A percentile compares a stretch with the other conserved stretches of the same genome.
phyloP scores from a whole-genome alignment of 768 basidiomycete species.

The Tricholoma bakamatsutake region DNA sequence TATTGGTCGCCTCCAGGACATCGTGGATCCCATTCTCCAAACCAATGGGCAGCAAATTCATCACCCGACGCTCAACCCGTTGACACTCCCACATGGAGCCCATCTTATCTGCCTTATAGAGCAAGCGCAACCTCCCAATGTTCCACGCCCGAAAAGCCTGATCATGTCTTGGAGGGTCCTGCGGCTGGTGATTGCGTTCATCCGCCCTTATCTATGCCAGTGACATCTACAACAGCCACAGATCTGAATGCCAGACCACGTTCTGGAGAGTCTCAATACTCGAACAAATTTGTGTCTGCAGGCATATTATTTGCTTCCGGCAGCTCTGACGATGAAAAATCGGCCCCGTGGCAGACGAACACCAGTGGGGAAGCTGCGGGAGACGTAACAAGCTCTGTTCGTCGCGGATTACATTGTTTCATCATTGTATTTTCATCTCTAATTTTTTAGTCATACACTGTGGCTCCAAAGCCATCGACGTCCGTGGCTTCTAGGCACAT shows the following conservation, averaged over 20 bases:
- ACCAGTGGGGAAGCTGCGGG: not conserved
- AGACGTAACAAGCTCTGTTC: not conserved
- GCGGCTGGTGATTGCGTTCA: too few relatives aligned
- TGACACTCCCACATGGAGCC: not conserved
- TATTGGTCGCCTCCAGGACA: not conserved
- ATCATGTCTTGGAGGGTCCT: not conserved
- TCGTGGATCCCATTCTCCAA: not conserved
- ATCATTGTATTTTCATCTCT: not conserved
- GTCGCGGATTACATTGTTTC: not conserved
- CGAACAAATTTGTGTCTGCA: slow-evolving; percentile 46
- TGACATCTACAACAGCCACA: not conserved
- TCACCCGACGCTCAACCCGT: not conserved
- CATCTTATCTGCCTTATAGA: not conserved
- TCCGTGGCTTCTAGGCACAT: not conserved
- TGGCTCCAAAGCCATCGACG: not conserved
- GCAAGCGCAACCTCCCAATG: not conserved
- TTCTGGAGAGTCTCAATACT: slow-evolving; percentile 14
- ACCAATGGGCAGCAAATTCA: not conserved
- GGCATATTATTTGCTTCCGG: slow-evolving; percentile 43
- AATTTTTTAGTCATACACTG: not conserved
- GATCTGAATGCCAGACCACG: not conserved
- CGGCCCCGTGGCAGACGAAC: not conserved
- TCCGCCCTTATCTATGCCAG: not conserved
- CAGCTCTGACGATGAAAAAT: slow-evolving; percentile 8
- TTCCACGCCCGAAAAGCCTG: not conserved